These are phyloP conservation scores for Cadophora sp. DNA, from an alignment of 2,329 filamentous ascomycete species.

Conservation along the genomic window DNA sequence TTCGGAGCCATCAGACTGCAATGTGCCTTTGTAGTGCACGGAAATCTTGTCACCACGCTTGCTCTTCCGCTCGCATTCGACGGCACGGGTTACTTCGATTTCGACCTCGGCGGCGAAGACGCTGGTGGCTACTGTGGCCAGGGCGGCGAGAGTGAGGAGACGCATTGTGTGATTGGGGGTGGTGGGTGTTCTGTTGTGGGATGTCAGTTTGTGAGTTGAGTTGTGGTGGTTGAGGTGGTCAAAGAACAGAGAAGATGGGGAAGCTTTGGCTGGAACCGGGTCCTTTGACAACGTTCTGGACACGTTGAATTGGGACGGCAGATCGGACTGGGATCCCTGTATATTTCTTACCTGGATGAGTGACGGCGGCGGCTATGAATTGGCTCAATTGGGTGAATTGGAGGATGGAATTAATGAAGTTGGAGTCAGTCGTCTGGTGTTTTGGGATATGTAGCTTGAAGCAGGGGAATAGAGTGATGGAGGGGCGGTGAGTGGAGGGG, in stretches of 20 bases:
- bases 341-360: conserved; percentile 1
- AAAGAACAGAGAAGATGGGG: neutral
- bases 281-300: conserved; percentile 24
- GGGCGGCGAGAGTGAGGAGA: conserved; percentile 42
- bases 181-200: conserved; percentile 8
- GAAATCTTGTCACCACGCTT: conserved; percentile 78
- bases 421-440: conserved; percentile 3
- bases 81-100: conserved; percentile 76
- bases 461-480: neutral
- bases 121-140: conserved; percentile 39
- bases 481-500: too few relatives aligned
- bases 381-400: conserved; percentile 4
- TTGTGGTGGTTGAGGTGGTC: conserved; percentile 7
- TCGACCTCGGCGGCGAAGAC: conserved; percentile 59
- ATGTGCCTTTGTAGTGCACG: conserved; percentile 89
- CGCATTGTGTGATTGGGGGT: conserved; percentile 39
- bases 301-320: conserved; percentile 29
- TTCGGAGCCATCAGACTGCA: conserved; percentile 73
- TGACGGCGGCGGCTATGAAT: conserved; percentile 9
- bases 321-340: conserved; percentile 13
- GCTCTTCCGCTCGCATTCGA: conserved; percentile 82
- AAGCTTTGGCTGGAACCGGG: neutral
- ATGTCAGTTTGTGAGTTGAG: too few relatives aligned
- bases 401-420: conserved; percentile 4
- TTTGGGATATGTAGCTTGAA: conserved; percentile 7